Evolutionary conservation across 192 early-diverging fungal species (phyloP), one percentile per base, ranked within the genome.

Genomic region (Backusella tuberculispora): DNA sequence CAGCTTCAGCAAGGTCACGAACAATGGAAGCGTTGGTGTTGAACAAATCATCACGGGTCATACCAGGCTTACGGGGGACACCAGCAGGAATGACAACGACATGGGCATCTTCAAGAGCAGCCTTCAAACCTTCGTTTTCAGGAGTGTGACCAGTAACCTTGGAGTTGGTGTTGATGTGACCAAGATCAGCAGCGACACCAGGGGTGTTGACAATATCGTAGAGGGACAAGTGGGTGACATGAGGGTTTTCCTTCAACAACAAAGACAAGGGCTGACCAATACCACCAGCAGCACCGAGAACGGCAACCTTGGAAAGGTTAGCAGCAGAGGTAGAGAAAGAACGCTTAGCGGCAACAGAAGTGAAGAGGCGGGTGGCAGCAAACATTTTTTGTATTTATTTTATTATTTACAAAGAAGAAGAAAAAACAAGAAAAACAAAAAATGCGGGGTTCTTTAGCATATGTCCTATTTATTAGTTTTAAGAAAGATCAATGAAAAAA

Each of bases 41-140:
- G 94, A 99, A 99, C 73, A 99, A 86, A 75, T 99, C 97, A 81
- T 99, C 96, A 82, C 97, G 94, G 74, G 96, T 96, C 97, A 99
- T 99, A 65, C 96, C 97, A 72, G 96, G 97, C 93, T 99, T 99
- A 81, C 97, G 92, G 71, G 97, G 97, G 14, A 99, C 94, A 81
- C 97, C 96, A 74, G 96, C 97, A 19, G 98, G 98, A 79, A 99
- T 98, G 68, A 99, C 93, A 71, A 99, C 93, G 17, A 41, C 41
- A 43, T 37, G 48, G 14, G 67, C 67, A 60, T 34, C 65, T 44
- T 26, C 64, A 29, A 74, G 72, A 21, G 68, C 68, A 45, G 76
- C 88, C 64, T 82, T 87, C 75, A 96, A 69, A 47, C 68, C 68
- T 4, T 69, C 68, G 88, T 83, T 92, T 68, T 83, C 80, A 64